These are phyloP conservation scores for Vaccinium darrowii DNA, from an alignment of 148 eudicot species.

Conservation along the genomic window DNA sequence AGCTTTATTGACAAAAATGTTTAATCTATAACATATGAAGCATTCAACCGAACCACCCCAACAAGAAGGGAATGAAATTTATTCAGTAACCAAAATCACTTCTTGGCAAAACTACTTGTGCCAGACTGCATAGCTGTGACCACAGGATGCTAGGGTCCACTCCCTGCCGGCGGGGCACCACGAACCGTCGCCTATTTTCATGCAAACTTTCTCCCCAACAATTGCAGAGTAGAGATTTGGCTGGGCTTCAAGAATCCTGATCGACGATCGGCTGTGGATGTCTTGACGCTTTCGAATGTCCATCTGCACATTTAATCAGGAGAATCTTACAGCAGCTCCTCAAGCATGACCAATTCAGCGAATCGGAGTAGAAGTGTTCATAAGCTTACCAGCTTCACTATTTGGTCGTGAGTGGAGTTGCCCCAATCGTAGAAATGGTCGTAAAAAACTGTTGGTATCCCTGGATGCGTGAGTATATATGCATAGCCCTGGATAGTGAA, in stretches of 20 bases:
- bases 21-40: background rate
- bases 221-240: slow-evolving; percentile 77
- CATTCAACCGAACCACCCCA: slow-evolving; percentile 4
- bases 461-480: slow-evolving; percentile 90
- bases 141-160: slow-evolving; percentile 77
- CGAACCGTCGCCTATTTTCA: slow-evolving; percentile 89
- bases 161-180: slow-evolving; percentile 88
- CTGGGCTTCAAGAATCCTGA: slow-evolving; percentile 73
- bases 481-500: slow-evolving; percentile 73
- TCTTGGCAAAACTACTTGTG: slow-evolving; percentile 26
- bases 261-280: slow-evolving; percentile 68
- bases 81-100: background rate
- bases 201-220: slow-evolving; percentile 70
- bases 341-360: background rate
- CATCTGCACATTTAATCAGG: slow-evolving; percentile 45
- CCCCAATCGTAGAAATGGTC: slow-evolving; percentile 95
- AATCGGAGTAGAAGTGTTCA: background rate
- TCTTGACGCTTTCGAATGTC: slow-evolving; percentile 56
- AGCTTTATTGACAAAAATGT: slow-evolving; percentile 2
- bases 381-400: slow-evolving; percentile 72
- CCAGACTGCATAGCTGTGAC: slow-evolving; percentile 91
- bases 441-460: slow-evolving; percentile 79
- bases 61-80: background rate
- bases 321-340: slow-evolving; percentile 12
- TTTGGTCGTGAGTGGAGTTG: slow-evolving; percentile 66